phyloP scores from a whole-genome alignment of 2,329 filamentous ascomycete species.

The Periconia digitata region DNA sequence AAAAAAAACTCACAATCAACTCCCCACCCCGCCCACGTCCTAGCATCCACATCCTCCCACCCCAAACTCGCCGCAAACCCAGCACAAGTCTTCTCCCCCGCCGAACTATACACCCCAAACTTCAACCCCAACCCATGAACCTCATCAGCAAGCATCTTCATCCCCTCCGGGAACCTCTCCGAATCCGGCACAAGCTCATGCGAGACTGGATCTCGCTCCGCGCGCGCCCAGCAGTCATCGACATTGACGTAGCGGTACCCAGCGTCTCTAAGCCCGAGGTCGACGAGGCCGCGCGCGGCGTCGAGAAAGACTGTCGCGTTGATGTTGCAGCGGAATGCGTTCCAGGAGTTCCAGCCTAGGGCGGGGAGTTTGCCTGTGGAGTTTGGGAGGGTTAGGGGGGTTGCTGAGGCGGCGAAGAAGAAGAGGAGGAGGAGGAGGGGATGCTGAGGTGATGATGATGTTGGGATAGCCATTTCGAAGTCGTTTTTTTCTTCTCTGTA shows the following conservation, averaged over 20 bases:
- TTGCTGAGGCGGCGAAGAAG: background rate
- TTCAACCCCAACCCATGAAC: constrained; percentile 61
- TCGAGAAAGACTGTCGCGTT: constrained; percentile 52
- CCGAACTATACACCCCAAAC: constrained; percentile 62
- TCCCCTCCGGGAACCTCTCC: constrained; percentile 56
- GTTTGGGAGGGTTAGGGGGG: background rate
- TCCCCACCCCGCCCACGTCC: constrained; percentile 50
- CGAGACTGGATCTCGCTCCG: constrained; percentile 46
- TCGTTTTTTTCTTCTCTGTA: too few relatives aligned
- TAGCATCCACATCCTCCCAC: constrained; percentile 58
- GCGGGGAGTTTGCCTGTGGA: constrained; percentile 21
- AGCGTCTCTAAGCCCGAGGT: constrained; percentile 51
- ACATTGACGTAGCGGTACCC: constrained; percentile 58
- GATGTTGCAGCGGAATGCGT: constrained; percentile 57
- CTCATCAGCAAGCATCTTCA: constrained; percentile 53
- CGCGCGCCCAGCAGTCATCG: constrained; percentile 59
- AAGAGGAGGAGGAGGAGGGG: background rate
- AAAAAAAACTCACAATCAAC: constrained; percentile 16
- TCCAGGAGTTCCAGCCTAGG: constrained; percentile 55
- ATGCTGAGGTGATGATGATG: too few relatives aligned
- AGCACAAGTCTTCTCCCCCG: constrained; percentile 53
- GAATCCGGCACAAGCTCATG: constrained; percentile 42
- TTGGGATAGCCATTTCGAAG: too few relatives aligned
- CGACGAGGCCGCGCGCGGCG: constrained; percentile 51
- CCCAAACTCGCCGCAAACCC: constrained; percentile 59